Percentiles rank a stretch among this genome's conserved stretches.
These are phyloP conservation scores for Echinochloa phyllopogon DNA, from an alignment of 176 grass and related monocot species.

Conservation along the genomic window DNA sequence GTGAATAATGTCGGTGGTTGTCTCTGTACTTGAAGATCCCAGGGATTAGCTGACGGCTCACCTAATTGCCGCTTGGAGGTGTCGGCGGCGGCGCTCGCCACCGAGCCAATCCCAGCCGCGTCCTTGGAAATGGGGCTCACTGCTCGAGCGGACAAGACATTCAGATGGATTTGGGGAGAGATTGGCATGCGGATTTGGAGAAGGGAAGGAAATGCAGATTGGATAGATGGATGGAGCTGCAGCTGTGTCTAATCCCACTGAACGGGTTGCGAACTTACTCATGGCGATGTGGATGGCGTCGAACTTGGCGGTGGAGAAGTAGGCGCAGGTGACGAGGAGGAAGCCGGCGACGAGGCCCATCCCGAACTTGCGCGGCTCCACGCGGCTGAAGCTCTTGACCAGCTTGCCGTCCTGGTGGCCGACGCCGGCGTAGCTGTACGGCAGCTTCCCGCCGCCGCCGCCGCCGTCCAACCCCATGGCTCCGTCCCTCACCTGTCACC, in stretches of 20 bases:
- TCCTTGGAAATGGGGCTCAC: conserved; percentile 32
- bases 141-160: neutral
- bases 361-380: conserved; percentile 59
- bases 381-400: conserved; percentile 58
- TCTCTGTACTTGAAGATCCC: conserved; percentile 3
- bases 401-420: conserved; percentile 48
- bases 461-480: conserved; percentile 55
- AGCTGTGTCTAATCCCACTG: too few species aligned
- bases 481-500: neutral
- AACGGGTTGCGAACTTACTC: conserved; percentile 11
- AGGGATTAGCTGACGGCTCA: conserved; percentile 19
- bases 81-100: conserved; percentile 3
- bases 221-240: neutral
- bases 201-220: neutral
- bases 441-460: conserved; percentile 45
- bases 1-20: neutral
- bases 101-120: conserved; percentile 35
- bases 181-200: neutral
- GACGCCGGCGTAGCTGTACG: conserved; percentile 12
- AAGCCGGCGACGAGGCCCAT: conserved; percentile 61
- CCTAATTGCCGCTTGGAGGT: conserved; percentile 32
- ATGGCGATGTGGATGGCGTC: conserved; percentile 60
- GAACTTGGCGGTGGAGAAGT: conserved; percentile 77
- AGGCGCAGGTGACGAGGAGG: conserved; percentile 71
- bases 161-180: too few species aligned